Evolutionary conservation across 257 asterid species (phyloP), one percentile per base, ranked within the genome.

Genomic region (Buddleja alternifolia): DNA sequence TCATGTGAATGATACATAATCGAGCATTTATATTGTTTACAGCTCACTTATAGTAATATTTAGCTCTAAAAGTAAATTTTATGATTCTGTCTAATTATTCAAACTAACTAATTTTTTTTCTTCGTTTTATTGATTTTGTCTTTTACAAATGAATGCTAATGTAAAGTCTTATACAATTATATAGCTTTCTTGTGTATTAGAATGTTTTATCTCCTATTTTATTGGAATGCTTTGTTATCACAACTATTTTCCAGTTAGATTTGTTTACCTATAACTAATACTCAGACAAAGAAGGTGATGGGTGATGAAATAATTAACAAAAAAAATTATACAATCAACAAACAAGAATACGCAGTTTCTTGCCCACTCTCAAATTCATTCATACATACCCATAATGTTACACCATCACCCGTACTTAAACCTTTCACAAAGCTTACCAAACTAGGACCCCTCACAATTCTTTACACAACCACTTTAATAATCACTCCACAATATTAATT

Each of bases 1-100:
- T 71, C 75, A 51, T 64, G 65, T n/a, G 12, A 41, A 40, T 69
- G 70, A 45, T 45, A 37, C 62, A 61, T 44, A 52, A 57, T 41
- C 23, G 29, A 8, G 46, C 19, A 42, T 39, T 45, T 54, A 52
- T 46, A 69, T 36, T 24, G 19, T 58, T 60, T 23, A 7, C 34
- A 8, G 34, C 60, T 50, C 42, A 24, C 15, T 40, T 44, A 42
- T 47, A 17, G 16, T 66, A 20, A 65, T 63, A 17, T 44, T 17
- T 47, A 23, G 19, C 16, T 52, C 39, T 34, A 42, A 19, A 73
- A 40, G 58, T 25, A 19, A 8, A 10, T 47, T n/a, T 34, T 29
- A 32, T 57, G 24, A 63, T 46, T 46, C 20, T 20, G 6, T 55
- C 59, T 58, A 36, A 36, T 77, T 65, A 36, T 51, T 34, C 7